Evolutionary conservation across 192 early-diverging fungal genomes (phyloP), one percentile per base, ranked within the genome.

Genomic region (Gaertneriomyces semiglobifer): DNA sequence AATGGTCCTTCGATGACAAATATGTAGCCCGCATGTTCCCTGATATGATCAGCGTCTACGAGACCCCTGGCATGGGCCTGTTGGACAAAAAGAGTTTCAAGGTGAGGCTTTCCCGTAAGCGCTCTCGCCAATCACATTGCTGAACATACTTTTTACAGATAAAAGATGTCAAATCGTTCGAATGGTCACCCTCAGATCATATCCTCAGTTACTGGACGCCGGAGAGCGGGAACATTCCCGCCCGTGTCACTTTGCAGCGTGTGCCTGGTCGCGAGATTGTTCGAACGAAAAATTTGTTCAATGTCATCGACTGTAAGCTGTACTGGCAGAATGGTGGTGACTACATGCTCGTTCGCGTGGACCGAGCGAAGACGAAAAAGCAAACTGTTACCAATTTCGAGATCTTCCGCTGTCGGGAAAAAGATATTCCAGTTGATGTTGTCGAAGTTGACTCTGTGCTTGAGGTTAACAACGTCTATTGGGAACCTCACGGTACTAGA

Each of bases 281-380:
- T 45, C 88, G 94, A 61, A 96, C 93, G 56, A 99, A 98, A 87
- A 98, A 98, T 79, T 84, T 99, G 85, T 95, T 97, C 81, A 94
- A 87, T 77, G 94, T 97, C 42, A 86, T 81, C 54, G 85, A 89
- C 51, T 92, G 90, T 71, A 90, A 92, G 54, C 78, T 99, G 58
- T 85, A 88, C 84, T 98, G 93, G 93, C 95, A 98, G 71, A 84
- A 84, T 40, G 78, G 81, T 65, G 95, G 95, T 63, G 85, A 94
- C 53, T 93, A 91, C 77, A 81, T 99, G 43, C 88, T 91, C 43
- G 95, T 97, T 76, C 88, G 88, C 70, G 95, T 98, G 38, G 92
- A 95, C 66, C 88, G 93, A 58, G 89, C 88, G 53, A 93, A 94
- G 80, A 92, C 92, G 60, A 97, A 97, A 78, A 97, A 93, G 82